Evolutionary conservation across 192 early-diverging fungal species (phyloP), one percentile per base, ranked within the genome.

Genomic region (Podila epigama): DNA sequence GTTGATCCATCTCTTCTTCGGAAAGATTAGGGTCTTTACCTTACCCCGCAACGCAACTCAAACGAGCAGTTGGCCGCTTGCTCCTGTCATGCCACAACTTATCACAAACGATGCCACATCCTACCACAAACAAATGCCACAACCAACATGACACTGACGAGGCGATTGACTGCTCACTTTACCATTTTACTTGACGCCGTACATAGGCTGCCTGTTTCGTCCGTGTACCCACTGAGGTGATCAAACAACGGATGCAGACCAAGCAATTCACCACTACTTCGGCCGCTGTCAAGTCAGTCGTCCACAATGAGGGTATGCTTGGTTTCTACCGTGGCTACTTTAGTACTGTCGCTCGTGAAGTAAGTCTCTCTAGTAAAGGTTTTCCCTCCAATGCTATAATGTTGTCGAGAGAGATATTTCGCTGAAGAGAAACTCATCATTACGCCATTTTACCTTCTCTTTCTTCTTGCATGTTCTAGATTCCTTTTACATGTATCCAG

Each of bases 401-500:
- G 41, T 7, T 5, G 61, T n/a, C 27, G 12, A 3, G 8, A 41
- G 16, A 7, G 29, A 62, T 11, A 40, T 40, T 16, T 41, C 12
- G 1, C 16, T 55, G 33, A 25, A 57, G 34, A 41, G 31, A 35
- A n/a, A 27, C 4, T 25, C 29, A 40, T n/a, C n/a, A n/a, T n/a
- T n/a, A n/a, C n/a, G n/a, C n/a, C n/a, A n/a, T n/a, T n/a, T n/a
- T 27, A 28, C 11, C 13, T 40, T 20, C 51, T 58, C 13, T 56
- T 41, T 61, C 32, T 34, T 13, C 25, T 37, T 5, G 1, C 1
- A 6, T 36, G 3, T 13, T 13, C 2, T 79, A 90, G 84, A 97
- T 98, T 68, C 97, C 97, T 20, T 98, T 98, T 69, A 89, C 96
- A 0, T 97, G 95, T 79, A 91, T 98, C 34, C 97, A 98, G 79